Base-by-base conservation (phyloP, 352 stramenopile genomes). In the Phytophthora kernoviae region DNA sequence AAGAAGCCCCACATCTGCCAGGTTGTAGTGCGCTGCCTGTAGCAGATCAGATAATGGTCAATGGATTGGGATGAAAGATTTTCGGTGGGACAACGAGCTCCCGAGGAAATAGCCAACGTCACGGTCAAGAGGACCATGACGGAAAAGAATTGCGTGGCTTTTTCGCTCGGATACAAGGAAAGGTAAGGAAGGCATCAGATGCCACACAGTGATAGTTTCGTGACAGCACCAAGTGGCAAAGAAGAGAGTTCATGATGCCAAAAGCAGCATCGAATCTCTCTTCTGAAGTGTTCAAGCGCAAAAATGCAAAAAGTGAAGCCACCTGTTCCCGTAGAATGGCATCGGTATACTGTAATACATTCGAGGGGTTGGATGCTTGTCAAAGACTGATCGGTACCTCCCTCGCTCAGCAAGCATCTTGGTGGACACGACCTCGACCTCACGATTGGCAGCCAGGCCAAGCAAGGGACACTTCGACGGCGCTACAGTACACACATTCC, bases 131-230 rank as follows among this genome's bases (percentile, higher is more conserved):
- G 36, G 37, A 24, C 40, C 58, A 41, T 66, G 58, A 66, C 51
- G 58, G 24, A 41, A 47, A 45, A 34, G 41, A 22, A 5, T 39
- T 39, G 59, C 52, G 45, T 68, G 53, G 44, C 40, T 62, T 62
- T 62, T 58, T 30, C 24, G 24, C 45, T 52, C 44, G 32, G 3
- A 32, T 21, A 34, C 51, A 67, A 42, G 58, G 49, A 60, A 61
- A 60, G 51, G 51, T 54, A 54, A 33, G 44, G 58, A n/a, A n/a
- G n/a, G n/a, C n/a, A n/a, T n/a, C n/a, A n/a, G n/a, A 59, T 53
- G 48, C 8, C 57, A 36, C 15, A n/a, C 27, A 48, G 34, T 62
- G 54, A 62, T 56, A n/a, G 18, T 26, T 41, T 1, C 17, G n/a
- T 60, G 41, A 60, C 53, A 52, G 21, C 32, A 11, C 20, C 18